Base-by-base conservation (phyloP, 2,329 filamentous ascomycete genomes). In the Aspergillus caelatus region DNA sequence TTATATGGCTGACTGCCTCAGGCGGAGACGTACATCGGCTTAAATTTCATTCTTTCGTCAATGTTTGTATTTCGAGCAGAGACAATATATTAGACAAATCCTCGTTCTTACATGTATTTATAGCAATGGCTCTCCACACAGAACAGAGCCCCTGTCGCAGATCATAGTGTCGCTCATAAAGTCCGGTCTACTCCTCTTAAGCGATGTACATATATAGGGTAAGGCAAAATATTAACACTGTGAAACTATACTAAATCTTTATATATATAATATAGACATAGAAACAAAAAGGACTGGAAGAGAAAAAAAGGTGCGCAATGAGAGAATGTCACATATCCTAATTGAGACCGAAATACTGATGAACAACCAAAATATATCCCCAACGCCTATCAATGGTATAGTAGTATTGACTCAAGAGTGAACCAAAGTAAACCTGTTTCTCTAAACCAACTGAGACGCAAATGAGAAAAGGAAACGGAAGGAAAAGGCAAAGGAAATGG, bases 321-420 rank as follows among this genome's bases (percentile, higher is more conserved):
- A 52, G 32, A 30, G 16, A 52, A 12, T 21, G 48, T 21, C 9
- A 52, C 28, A 19, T 21, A 52, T 34, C 28, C 4, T 52, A 34
- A 32, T n/a, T 23, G 26, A 48, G 43, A 57, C 53, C 21, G 50
- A 62, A 57, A 57, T 26, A 28, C 28, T 19, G 2, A 52, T 52
- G 28, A 52, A 3, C 16, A 36, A 57, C n/a, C 36, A n/a, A 65
- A 45, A 43, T 14, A 32, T 39, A 46, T 55, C 58, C 61, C 58
- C 62, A 63, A 67, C 67, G 65, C 65, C 67, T 9, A 28, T 62
- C 63, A 62, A 64, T 68, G 67, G 56, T 65, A 65, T 65, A 62
- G 32, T 61, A 48, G 58, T 62, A 53, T 59, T 34, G 28, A 57
- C 43, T 23, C 36, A 26, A 50, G 26, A 39, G 48, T 53, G 16